Evolutionary conservation across 2,329 filamentous ascomycete genomes (phyloP), one percentile per base, ranked within the genome.

Genomic region (Epichloe coenophiala): DNA sequence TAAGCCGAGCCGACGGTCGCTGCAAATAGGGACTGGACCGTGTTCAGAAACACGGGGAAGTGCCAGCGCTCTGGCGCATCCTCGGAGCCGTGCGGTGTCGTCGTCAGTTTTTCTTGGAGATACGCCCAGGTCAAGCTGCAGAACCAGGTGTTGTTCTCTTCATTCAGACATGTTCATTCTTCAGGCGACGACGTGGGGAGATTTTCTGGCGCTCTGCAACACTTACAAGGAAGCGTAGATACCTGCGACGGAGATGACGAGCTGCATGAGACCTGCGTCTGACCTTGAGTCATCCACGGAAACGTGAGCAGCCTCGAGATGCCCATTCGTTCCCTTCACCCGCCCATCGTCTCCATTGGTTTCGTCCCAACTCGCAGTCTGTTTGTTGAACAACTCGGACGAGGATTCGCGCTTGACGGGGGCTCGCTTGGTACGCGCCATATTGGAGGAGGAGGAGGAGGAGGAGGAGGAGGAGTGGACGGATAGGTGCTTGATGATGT

Each of bases 91-190:
- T 97, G 93, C 7, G 81, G 77, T 11, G 89, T 97, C 13, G 93
- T 98, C 31, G 93, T 97, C 62, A 98, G 88, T 61, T 93, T 89
- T 69, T 98, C 93, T 75, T 98, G 93, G 54, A 98, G 84, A 57
- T 95, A 83, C 23, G 87, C 93, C 93, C 93, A 98, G 36, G 90
- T 94, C 49, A 98, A 73, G 71, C 91, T 89, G 54, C 38, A 3
- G 27, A 31, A 31, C 3, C 1, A 31, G 27, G 8, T 31, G 27
- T 31, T 17, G 17, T 17, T 17, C 15, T 37, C 11, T 37, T n/a
- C 5, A 3, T n/a, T 38, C 15, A 38, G 13, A 38, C 6, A 38
- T 13, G 5, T 38, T 38, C 15, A 6, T 38, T 38, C 15, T 38
- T 38, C 27, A 11, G 27, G 27, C 27, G 27, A 31, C 27, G 37